phyloP scores from a whole-genome alignment of 2,329 filamentous ascomycete genomes.

The Monosporascus sp. region DNA sequence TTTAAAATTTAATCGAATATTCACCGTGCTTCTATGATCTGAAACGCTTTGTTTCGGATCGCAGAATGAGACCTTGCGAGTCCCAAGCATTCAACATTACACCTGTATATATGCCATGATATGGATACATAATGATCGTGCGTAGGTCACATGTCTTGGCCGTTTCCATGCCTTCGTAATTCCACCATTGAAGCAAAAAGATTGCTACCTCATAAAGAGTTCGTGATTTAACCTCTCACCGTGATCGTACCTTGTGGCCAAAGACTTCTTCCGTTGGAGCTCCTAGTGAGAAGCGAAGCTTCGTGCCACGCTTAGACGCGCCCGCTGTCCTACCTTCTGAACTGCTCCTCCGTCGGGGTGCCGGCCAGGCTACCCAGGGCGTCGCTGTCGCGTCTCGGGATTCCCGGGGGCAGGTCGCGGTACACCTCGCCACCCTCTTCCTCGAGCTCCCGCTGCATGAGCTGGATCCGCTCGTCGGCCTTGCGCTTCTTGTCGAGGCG shows the following conservation, averaged over 20 bases:
- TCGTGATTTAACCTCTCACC: background rate
- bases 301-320: slow-evolving; percentile 20
- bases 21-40: too few relatives aligned
- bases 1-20: too few relatives aligned
- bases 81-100: background rate
- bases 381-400: slow-evolving; percentile 39
- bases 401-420: slow-evolving; percentile 28
- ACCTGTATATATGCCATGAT: background rate
- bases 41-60: too few relatives aligned
- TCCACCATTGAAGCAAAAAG: background rate
- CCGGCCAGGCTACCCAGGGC: slow-evolving; percentile 44
- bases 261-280: background rate
- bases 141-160: background rate
- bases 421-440: slow-evolving; percentile 29
- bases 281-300: background rate
- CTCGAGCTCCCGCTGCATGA: slow-evolving; percentile 34
- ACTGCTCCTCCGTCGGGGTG: slow-evolving; percentile 38
- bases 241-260: background rate
- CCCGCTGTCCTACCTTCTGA: slow-evolving; percentile 41
- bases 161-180: background rate
- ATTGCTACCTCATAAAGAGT: background rate
- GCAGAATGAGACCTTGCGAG: background rate
- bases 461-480: slow-evolving; percentile 36
- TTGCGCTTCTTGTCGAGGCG: slow-evolving; percentile 30
- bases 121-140: background rate